phyloP scores from a whole-genome alignment of 192 early-diverging fungal genomes.

The Backusella psychrophila region DNA sequence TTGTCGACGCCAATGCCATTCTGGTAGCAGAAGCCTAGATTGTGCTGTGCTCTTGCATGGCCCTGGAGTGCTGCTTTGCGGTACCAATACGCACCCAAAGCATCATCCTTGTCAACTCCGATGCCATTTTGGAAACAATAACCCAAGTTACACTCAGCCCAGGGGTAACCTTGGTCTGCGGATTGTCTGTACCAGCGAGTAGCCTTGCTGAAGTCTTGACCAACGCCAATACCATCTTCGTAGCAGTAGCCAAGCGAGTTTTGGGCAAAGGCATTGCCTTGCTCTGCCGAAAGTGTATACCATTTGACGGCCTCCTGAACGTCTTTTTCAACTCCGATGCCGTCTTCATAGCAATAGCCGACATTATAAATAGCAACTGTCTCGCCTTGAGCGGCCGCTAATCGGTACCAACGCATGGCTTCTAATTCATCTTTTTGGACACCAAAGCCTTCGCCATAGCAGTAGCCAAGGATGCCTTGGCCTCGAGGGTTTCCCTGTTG shows the following conservation, averaged over 20 bases:
- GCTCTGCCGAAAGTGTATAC: constrained; percentile 60
- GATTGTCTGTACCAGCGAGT: constrained; percentile 57
- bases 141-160: constrained; percentile 68
- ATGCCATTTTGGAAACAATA: constrained; percentile 70
- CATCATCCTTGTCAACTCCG: constrained; percentile 51
- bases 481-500: constrained; percentile 61
- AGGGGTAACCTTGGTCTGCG: constrained; percentile 48
- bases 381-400: constrained; percentile 52
- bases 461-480: constrained; percentile 70
- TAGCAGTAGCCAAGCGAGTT: constrained; percentile 80
- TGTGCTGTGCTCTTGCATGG: constrained; percentile 51
- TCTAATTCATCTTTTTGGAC: constrained; percentile 58
- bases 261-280: constrained; percentile 73
- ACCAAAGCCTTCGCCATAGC: constrained; percentile 75
- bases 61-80: constrained; percentile 55
- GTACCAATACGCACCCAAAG: constrained; percentile 58
- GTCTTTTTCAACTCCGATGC: constrained; percentile 55
- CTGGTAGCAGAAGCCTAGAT: constrained; percentile 84
- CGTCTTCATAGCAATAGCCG: constrained; percentile 58
- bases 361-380: constrained; percentile 54
- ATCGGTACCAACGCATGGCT: constrained; percentile 62
- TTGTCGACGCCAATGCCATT: constrained; percentile 75
- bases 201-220: constrained; percentile 49
- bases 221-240: constrained; percentile 72
- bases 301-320: constrained; percentile 55